A percentile compares a stretch with the other conserved stretches of the same genome.
phyloP scores from a whole-genome alignment of 2,329 filamentous ascomycete genomes.

The Tolypocladium ophioglossoides region DNA sequence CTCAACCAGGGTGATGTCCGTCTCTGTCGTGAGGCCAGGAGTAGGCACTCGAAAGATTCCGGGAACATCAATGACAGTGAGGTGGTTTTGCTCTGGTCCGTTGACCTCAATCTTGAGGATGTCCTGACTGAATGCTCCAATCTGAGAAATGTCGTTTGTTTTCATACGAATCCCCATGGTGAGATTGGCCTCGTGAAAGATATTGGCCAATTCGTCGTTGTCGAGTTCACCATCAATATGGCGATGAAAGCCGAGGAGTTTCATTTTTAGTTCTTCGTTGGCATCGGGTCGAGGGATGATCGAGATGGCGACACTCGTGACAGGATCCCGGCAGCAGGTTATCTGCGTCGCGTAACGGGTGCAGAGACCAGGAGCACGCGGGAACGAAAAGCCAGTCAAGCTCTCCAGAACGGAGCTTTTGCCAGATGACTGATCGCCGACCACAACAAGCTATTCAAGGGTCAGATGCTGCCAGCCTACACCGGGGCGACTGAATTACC shows the following conservation, averaged over 20 bases:
- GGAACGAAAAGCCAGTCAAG: constrained; percentile 37
- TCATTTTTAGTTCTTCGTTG: constrained; percentile 3
- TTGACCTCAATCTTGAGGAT: constrained; percentile 28
- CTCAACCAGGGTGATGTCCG: constrained; percentile 32
- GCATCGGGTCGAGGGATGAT: constrained; percentile 21
- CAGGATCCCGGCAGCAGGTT: constrained; percentile 14
- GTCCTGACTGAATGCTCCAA: constrained; percentile 34
- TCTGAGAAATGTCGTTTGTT: constrained; percentile 5
- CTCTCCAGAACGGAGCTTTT: constrained; percentile 78
- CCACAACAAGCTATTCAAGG: constrained; percentile 51
- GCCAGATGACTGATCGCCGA: constrained; percentile 76
- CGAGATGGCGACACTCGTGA: constrained; percentile 26
- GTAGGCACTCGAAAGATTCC: constrained; percentile 37
- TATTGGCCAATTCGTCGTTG: constrained; percentile 17
- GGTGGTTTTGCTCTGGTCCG: constrained; percentile 30
- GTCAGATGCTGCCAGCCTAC: constrained; percentile 3
- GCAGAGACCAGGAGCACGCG: constrained; percentile 31
- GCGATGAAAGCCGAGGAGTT: constrained; percentile 14
- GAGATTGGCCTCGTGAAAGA: constrained; percentile 31
- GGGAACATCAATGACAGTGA: constrained; percentile 44
- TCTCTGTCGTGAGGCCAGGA: constrained; percentile 27
- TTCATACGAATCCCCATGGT: constrained; percentile 31
- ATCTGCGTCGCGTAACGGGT: constrained; percentile 35
- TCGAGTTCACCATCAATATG: constrained; percentile 12
- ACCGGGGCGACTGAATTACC: constrained; percentile 41